Conservation (phyloP, 2,329 filamentous ascomycete genomes). For the Hortaea werneckii region DNA sequence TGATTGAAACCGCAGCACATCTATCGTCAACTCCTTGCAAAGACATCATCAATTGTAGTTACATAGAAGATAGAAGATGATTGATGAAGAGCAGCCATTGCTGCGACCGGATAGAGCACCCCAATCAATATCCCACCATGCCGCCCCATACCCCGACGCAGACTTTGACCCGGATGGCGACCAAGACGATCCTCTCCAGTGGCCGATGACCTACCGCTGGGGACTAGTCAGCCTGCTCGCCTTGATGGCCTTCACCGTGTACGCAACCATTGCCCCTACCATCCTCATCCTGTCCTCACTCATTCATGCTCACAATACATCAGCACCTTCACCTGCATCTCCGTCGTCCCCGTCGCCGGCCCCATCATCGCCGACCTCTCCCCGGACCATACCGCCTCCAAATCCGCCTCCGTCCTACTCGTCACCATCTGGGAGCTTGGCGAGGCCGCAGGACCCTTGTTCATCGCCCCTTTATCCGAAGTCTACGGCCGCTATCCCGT, state of each 20-base stretch:
- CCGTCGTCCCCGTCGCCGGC: slow-evolving; percentile 19
- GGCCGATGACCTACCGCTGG: slow-evolving; percentile 42
- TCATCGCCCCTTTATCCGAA: slow-evolving; percentile 38
- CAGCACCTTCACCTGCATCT: slow-evolving; percentile 24
- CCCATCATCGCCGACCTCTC: slow-evolving; percentile 18
- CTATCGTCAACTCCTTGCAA: too few relatives aligned
- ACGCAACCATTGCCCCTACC: slow-evolving; percentile 7
- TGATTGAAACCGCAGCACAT: too few relatives aligned
- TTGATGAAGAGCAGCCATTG: slow-evolving; percentile 1
- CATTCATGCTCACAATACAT: not conserved
- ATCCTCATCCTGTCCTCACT: not conserved
- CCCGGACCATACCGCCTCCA: slow-evolving; percentile 14
- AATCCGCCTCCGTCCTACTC: slow-evolving; percentile 21
- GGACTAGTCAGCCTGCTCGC: slow-evolving; percentile 43
- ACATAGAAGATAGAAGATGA: not conserved
- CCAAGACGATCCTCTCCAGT: slow-evolving; percentile 39
- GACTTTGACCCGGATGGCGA: slow-evolving; percentile 34
- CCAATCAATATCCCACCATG: not conserved
- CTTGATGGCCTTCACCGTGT: slow-evolving; percentile 49
- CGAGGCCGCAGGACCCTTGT: slow-evolving; percentile 37
- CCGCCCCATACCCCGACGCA: not conserved
- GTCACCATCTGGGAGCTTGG: slow-evolving; percentile 37
- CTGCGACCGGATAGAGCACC: not conserved
- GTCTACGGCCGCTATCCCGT: slow-evolving; percentile 31
- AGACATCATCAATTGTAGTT: too few relatives aligned